Evolutionary conservation across 2,329 filamentous ascomycete species (phyloP), one percentile per base, ranked within the genome.

Genomic region (Trichophyton verrucosum): DNA sequence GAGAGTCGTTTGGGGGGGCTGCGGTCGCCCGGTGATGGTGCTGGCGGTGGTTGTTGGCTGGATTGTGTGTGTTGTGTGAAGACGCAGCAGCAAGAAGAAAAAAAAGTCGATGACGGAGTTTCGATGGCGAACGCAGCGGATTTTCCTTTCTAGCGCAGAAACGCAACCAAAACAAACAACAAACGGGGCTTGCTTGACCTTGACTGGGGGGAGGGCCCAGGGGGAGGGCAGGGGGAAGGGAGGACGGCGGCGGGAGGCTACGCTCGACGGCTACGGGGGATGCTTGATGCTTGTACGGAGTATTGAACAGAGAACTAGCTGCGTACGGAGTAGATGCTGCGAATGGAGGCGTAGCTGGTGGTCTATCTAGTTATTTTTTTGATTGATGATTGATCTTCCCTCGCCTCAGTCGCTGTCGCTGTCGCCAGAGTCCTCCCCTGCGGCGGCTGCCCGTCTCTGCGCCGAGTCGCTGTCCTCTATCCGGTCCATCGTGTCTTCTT

Each of bases 381-480:
- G 20, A 20, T 20, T 20, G 20, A 20, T 20, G 20, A 20, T 20
- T 20, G 20, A 6, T 30, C 27, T 30, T 2, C 27, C 27, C 1
- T 30, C 27, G 6, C 27, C 27, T 30, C 27, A 42, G 47, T 59
- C 57, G 27, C 57, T 59, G 42, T 59, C 57, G 27, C 57, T 59
- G 57, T 42, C 57, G 44, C 44, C 44, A 44, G 57, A 59, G 20
- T 49, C 57, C 7, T 49, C 57, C 7, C 17, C 53, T 36, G 24
- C 51, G 15, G 24, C 51, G 3, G 30, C 55, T 40, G 20, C 24
- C 47, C 57, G 27, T 38, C 27, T 11, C n/a, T n/a, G 36, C 42
- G 42, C 22, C 55, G 55, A 17, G 46, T 59, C 57, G 27, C 40
- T 59, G 27, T 59, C 57, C 17, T 59, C 57, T 44, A 59, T 59